Conservation (phyloP, 2,329 filamentous ascomycete genomes). For the Didymella lethalis region DNA sequence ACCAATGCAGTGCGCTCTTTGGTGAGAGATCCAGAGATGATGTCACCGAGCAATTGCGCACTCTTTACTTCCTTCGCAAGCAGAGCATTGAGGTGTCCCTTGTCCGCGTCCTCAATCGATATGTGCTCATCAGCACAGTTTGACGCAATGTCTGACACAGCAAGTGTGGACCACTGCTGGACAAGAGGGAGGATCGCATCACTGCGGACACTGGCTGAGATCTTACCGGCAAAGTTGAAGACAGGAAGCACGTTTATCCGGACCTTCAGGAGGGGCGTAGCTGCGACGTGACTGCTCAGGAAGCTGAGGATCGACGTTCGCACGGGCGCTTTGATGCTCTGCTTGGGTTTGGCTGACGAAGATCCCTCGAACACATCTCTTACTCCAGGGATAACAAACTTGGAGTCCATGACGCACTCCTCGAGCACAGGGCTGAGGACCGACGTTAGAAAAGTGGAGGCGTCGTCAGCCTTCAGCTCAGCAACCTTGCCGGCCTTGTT, state of each 20-base stretch:
- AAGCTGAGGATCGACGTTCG: conserved; percentile 73
- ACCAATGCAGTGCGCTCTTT: conserved; percentile 64
- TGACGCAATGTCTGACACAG: conserved; percentile 59
- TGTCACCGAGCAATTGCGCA: conserved; percentile 60
- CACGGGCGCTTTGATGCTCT: conserved; percentile 64
- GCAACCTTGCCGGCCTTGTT: conserved; percentile 58
- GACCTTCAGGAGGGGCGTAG: conserved; percentile 72
- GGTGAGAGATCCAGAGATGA: conserved; percentile 57
- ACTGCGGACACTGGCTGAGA: conserved; percentile 75
- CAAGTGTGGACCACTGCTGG: conserved; percentile 70
- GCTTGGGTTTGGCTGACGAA: conserved; percentile 40
- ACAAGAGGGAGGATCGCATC: conserved; percentile 79
- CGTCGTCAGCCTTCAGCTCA: conserved; percentile 66
- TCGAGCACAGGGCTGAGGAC: conserved; percentile 79
- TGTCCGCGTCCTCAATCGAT: conserved; percentile 58
- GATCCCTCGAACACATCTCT: conserved; percentile 66
- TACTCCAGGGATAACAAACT: conserved; percentile 72
- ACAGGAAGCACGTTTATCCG: conserved; percentile 76
- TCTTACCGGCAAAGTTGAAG: conserved; percentile 75
- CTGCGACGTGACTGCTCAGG: conserved; percentile 74
- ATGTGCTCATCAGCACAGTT: conserved; percentile 61
- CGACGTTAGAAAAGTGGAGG: conserved; percentile 65
- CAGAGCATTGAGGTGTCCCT: conserved; percentile 62
- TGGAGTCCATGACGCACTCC: conserved; percentile 82
- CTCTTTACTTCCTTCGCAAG: conserved; percentile 66